Conservation (phyloP, 352 stramenopile genomes). For the Pythium myriotylum region DNA sequence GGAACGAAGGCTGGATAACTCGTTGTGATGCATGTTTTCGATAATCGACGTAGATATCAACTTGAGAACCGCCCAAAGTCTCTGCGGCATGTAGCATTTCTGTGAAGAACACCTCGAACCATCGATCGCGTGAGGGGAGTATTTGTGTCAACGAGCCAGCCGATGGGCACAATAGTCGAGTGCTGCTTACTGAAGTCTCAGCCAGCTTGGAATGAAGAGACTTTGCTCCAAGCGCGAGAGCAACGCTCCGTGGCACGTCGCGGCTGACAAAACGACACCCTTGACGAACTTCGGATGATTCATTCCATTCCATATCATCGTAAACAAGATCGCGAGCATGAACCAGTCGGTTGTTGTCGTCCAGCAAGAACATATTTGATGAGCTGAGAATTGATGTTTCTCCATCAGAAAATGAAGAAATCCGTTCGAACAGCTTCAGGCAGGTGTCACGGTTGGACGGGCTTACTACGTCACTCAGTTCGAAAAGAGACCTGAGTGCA, state of each 20-base stretch:
- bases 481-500: constrained; percentile 47
- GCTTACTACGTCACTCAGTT: constrained; percentile 25
- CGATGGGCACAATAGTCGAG: constrained; percentile 47
- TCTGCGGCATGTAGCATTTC: constrained; percentile 67
- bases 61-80: constrained; percentile 46
- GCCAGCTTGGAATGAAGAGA: constrained; percentile 70
- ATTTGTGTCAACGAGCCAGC: constrained; percentile 40
- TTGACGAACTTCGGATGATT: constrained; percentile 54
- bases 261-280: constrained; percentile 58
- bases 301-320: constrained; percentile 83
- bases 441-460: constrained; percentile 25
- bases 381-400: not conserved
- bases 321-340: constrained; percentile 45
- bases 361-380: constrained; percentile 28
- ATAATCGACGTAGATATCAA: constrained; percentile 74
- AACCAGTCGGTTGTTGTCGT: constrained; percentile 16
- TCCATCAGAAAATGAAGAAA: constrained; percentile 22
- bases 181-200: constrained; percentile 60
- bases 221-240: constrained; percentile 48
- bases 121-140: constrained; percentile 40
- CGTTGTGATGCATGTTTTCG: constrained; percentile 63
- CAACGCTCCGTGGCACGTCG: constrained; percentile 45
- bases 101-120: constrained; percentile 51
- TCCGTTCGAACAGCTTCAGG: constrained; percentile 49
- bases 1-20: constrained; percentile 73